phyloP scores from a whole-genome alignment of 2,329 filamentous ascomycete genomes.

The Emmonsia crescens region DNA sequence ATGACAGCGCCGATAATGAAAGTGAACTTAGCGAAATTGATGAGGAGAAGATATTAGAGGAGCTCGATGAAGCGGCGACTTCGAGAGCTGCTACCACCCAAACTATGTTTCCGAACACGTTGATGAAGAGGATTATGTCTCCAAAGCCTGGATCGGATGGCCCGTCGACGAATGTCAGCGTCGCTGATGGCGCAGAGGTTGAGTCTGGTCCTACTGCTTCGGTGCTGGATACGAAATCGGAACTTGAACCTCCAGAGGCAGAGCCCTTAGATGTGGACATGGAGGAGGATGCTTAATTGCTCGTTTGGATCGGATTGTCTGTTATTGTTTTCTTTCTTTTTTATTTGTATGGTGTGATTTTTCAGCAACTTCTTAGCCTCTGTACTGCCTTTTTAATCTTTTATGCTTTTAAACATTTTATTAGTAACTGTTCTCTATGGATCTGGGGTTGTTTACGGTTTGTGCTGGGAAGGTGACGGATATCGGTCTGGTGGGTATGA shows the following conservation, averaged over 20 bases:
- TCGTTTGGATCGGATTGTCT: neutral
- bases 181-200: conserved; percentile 6
- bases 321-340: neutral
- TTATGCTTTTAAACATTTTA: neutral
- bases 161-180: conserved; percentile 12
- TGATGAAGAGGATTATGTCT: conserved; percentile 8
- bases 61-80: neutral
- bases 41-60: conserved; percentile 29
- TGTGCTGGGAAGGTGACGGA: neutral
- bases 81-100: neutral
- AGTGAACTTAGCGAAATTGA: conserved; percentile 58
- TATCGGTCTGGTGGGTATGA: neutral
- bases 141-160: conserved; percentile 13
- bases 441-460: neutral
- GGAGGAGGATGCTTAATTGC: neutral
- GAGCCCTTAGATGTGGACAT: neutral
- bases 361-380: neutral
- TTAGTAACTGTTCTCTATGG: neutral
- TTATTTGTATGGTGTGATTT: neutral
- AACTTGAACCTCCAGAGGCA: neutral
- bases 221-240: conserved; percentile 8
- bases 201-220: conserved; percentile 9
- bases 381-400: neutral
- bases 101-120: conserved; percentile 9
- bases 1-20: conserved; percentile 58